These are phyloP conservation scores for Asterella californica DNA, from an alignment of 225 moss, liverwort and hornwort genomes.

Conservation along the genomic window DNA sequence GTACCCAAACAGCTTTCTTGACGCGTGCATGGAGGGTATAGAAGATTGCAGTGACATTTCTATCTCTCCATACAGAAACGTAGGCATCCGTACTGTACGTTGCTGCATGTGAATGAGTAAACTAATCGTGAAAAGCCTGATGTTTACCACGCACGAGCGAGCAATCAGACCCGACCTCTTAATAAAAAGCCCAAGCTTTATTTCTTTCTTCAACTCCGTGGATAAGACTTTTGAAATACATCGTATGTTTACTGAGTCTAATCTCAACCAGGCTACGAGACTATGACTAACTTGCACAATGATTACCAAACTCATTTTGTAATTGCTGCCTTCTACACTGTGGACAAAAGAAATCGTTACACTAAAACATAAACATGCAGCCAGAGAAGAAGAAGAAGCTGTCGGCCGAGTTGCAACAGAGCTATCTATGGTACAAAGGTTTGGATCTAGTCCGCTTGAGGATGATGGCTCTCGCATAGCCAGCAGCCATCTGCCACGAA, in stretches of 20 bases:
- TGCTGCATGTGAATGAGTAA: too few relatives aligned
- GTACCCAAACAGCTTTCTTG: too few relatives aligned
- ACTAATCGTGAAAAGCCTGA: too few relatives aligned
- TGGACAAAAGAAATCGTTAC: neutral
- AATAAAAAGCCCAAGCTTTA: neutral
- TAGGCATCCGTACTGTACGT: too few relatives aligned
- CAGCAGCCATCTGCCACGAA: neutral
- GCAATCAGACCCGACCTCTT: too few relatives aligned
- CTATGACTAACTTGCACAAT: neutral
- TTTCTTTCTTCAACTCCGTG: slow-evolving; percentile 4
- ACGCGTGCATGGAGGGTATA: too few relatives aligned
- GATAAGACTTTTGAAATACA: slow-evolving; percentile 6
- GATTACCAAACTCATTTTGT: neutral
- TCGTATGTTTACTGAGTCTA: neutral
- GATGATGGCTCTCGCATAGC: neutral
- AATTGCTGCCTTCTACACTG: neutral
- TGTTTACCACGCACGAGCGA: too few relatives aligned
- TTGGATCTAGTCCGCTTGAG: neutral
- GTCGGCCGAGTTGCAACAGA: slow-evolving; percentile 1
- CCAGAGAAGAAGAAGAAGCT: neutral
- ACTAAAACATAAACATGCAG: neutral
- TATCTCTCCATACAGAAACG: too few relatives aligned
- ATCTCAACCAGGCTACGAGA: neutral
- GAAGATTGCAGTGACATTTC: too few relatives aligned
- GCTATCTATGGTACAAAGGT: slow-evolving; percentile 9